A percentile compares a stretch with the other conserved stretches of the same genome.
Evolutionary conservation across 1,284 basidiomycete species (phyloP).

Genomic region (Rhizoctonia solani): DNA sequence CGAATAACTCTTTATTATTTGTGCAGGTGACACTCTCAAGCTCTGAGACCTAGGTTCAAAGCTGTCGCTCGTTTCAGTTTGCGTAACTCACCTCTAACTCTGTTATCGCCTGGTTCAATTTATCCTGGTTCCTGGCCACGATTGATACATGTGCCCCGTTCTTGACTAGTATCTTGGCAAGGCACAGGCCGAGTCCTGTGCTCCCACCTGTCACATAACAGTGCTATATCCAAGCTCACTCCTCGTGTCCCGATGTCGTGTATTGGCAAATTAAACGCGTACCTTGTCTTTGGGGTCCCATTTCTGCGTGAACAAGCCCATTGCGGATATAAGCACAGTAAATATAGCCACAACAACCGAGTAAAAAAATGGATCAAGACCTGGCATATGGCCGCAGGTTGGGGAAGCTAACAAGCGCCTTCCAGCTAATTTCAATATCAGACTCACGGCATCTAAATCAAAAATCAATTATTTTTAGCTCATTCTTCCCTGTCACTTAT

Average conservation of each 20-base stretch:
- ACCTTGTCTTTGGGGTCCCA: conserved; percentile 47
- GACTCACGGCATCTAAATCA: no score
- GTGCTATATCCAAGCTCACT: conserved; percentile 52
- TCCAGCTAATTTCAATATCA: no score
- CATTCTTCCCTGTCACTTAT: no score
- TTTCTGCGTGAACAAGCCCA: conserved; percentile 40
- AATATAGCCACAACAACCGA: conserved; percentile 29
- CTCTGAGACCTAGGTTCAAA: conserved; percentile 45
- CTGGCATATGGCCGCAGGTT: background rate
- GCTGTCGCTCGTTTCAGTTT: background rate
- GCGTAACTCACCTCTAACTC: conserved; percentile 60
- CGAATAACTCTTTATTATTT: conserved; percentile 65
- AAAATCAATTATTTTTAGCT: background rate
- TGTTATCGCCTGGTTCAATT: conserved; percentile 61
- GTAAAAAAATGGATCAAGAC: background rate
- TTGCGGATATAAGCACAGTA: conserved; percentile 31
- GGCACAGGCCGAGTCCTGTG: conserved; percentile 73
- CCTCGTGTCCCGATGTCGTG: conserved; percentile 5
- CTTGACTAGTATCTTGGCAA: conserved; percentile 69
- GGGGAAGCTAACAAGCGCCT: background rate
- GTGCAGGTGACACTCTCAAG: conserved; percentile 49
- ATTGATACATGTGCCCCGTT: conserved; percentile 81
- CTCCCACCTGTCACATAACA: conserved; percentile 83
- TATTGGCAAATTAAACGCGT: conserved; percentile 5
- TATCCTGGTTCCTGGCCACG: conserved; percentile 70